Conservation (phyloP, 345 rosid genomes). For the Eutrema japonicum region DNA sequence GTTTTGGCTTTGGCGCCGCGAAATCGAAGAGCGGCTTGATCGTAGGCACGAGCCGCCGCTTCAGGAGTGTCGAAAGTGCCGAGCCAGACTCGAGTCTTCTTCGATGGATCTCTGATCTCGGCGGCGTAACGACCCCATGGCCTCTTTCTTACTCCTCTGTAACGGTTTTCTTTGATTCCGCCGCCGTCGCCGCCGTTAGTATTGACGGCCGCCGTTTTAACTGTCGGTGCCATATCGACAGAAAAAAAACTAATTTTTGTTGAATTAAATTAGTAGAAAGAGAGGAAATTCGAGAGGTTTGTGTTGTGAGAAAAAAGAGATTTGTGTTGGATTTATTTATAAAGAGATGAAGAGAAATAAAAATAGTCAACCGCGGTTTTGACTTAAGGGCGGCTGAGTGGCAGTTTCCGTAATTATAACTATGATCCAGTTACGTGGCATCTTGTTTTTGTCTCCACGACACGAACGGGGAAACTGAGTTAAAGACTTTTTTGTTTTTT, state of each 20-base stretch:
- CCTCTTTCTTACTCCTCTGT: slow-evolving; percentile 87
- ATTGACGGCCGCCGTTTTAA: slow-evolving; percentile 45
- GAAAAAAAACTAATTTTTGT: not conserved
- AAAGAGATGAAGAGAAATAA: not conserved
- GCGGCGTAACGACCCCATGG: slow-evolving; percentile 92
- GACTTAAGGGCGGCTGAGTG: slow-evolving; percentile 42
- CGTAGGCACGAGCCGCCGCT: slow-evolving; percentile 84
- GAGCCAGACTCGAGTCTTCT: slow-evolving; percentile 80
- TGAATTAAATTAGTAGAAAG: not conserved
- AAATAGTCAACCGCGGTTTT: slow-evolving; percentile 42
- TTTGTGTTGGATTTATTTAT: slow-evolving; percentile 19
- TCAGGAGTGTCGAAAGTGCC: slow-evolving; percentile 84
- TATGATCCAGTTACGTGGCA: slow-evolving; percentile 10
- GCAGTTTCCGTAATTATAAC: slow-evolving; percentile 22
- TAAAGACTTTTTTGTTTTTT: not conserved
- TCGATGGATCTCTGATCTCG: slow-evolving; percentile 83
- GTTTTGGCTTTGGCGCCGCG: slow-evolving; percentile 89
- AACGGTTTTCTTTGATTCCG: slow-evolving; percentile 46
- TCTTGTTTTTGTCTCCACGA: slow-evolving; percentile 42
- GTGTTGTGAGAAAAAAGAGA: not conserved
- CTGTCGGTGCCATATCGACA: slow-evolving; percentile 57
- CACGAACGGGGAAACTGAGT: slow-evolving; percentile 26
- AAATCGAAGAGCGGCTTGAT: slow-evolving; percentile 62
- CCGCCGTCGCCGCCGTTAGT: slow-evolving; percentile 36
- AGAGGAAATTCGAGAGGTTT: slow-evolving; percentile 1